Evolutionary conservation across 2,329 filamentous ascomycete species (phyloP).

Genomic region (Aspergillus sp.): DNA sequence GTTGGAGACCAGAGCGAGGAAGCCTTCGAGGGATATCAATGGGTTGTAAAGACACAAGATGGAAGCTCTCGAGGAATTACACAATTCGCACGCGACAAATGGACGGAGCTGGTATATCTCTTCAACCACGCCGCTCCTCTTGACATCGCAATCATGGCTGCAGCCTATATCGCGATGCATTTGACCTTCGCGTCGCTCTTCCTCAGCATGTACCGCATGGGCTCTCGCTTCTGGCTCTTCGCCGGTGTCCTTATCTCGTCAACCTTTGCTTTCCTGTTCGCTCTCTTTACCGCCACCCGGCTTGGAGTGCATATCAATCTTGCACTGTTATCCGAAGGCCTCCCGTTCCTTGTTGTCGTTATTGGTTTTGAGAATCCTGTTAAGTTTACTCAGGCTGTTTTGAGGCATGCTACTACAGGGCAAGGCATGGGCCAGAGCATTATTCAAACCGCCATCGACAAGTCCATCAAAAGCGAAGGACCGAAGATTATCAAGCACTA

Average conservation of each 20-base stretch:
- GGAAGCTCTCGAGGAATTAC: neutral
- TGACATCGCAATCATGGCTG: conserved; percentile 94
- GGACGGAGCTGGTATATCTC: neutral
- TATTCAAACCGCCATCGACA: conserved; percentile 87
- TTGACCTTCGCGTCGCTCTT: conserved; percentile 96
- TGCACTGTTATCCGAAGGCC: conserved; percentile 87
- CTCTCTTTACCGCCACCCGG: conserved; percentile 85
- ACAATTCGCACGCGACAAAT: neutral
- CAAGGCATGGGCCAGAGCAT: conserved; percentile 60
- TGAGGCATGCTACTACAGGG: conserved; percentile 87
- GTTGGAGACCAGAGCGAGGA: no score
- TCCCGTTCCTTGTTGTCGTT: conserved; percentile 96
- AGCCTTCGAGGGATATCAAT: neutral
- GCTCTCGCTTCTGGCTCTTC: conserved; percentile 96
- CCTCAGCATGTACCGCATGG: conserved; percentile 91
- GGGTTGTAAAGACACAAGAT: neutral
- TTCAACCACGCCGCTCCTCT: conserved; percentile 84
- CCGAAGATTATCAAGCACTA: conserved; percentile 95
- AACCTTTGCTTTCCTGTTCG: conserved; percentile 91
- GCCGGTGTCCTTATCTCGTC: conserved; percentile 88
- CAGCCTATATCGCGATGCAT: conserved; percentile 97
- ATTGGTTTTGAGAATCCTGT: conserved; percentile 99
- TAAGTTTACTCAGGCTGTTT: conserved; percentile 86
- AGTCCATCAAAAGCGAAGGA: conserved; percentile 86
- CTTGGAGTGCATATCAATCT: conserved; percentile 91